These are phyloP conservation scores for Tuber calosporum DNA, from an alignment of 495 filamentous ascomycete genomes.

Conservation along the genomic window DNA sequence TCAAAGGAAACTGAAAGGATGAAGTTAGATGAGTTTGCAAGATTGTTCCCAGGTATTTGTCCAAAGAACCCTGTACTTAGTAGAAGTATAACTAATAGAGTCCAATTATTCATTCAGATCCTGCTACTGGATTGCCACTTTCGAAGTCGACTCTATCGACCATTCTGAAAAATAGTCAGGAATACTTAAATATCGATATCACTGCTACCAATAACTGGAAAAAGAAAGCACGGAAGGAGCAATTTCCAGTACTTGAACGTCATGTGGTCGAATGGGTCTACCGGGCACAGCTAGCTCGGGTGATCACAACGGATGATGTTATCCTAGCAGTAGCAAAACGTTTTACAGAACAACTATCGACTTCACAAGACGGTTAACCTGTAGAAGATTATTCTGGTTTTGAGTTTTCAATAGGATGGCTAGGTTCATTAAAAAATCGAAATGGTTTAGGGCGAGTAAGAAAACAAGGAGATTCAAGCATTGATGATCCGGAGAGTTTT, in stretches of 20 bases:
- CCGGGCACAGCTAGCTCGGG: neutral
- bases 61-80: neutral
- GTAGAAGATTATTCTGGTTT: neutral
- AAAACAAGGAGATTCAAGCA: neutral
- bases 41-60: neutral
- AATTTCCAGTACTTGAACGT: neutral
- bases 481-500: neutral
- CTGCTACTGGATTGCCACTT: too few relatives aligned
- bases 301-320: neutral
- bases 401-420: slow-evolving; percentile 25
- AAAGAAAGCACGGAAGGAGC: neutral
- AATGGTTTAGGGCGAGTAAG: slow-evolving; percentile 14
- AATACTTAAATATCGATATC: too few relatives aligned
- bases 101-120: too few relatives aligned
- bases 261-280: neutral
- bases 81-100: neutral
- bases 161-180: too few relatives aligned
- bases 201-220: neutral
- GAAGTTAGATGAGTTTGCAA: neutral
- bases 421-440: slow-evolving; percentile 29
- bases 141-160: too few relatives aligned
- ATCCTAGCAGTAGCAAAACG: neutral
- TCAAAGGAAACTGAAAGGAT: too few relatives aligned
- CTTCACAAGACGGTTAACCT: neutral
- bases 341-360: neutral